A percentile compares a stretch with the other conserved stretches of the same genome.
Evolutionary conservation across 2,329 filamentous ascomycete species (phyloP).

Genomic region (Exophiala sideris): DNA sequence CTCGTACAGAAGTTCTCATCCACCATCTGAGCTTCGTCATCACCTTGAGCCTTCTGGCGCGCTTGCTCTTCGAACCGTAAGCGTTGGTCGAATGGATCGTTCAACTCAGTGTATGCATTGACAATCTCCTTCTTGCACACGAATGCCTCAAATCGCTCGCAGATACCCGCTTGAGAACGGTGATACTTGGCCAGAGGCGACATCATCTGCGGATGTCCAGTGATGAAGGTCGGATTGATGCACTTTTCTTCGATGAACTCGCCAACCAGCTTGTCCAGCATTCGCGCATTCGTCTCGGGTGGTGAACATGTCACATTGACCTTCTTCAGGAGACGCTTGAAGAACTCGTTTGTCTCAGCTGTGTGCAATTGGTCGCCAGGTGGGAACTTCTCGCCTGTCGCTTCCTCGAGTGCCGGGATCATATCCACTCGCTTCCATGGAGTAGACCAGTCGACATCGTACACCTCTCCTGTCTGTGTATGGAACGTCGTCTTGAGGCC

Average conservation of each 20-base stretch:
- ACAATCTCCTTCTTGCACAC: conserved; percentile 96
- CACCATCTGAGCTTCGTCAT: conserved; percentile 92
- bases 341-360: conserved; percentile 80
- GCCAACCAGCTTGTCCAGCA: conserved; percentile 91
- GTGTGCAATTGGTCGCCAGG: conserved; percentile 86
- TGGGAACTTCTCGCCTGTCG: conserved; percentile 90
- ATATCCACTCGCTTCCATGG: conserved; percentile 94
- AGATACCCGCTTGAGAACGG: conserved; percentile 74
- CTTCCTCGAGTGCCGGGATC: conserved; percentile 89
- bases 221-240: conserved; percentile 90
- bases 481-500: conserved; percentile 81
- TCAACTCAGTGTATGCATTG: conserved; percentile 97
- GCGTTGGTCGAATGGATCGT: conserved; percentile 93
- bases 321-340: conserved; percentile 80
- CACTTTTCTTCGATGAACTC: conserved; percentile 95
- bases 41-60: conserved; percentile 89
- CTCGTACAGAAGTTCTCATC: conserved; percentile 93
- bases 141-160: conserved; percentile 96
- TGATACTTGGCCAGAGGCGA: conserved; percentile 95
- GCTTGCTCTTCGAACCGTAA: conserved; percentile 93
- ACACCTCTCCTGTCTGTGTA: conserved; percentile 79
- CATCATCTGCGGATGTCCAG: conserved; percentile 83
- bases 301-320: conserved; percentile 84
- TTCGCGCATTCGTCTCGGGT: conserved; percentile 87
- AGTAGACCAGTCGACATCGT: conserved; percentile 91